phyloP scores from a whole-genome alignment of 169 alveolate genomes.

The Eimeria sp. region DNA sequence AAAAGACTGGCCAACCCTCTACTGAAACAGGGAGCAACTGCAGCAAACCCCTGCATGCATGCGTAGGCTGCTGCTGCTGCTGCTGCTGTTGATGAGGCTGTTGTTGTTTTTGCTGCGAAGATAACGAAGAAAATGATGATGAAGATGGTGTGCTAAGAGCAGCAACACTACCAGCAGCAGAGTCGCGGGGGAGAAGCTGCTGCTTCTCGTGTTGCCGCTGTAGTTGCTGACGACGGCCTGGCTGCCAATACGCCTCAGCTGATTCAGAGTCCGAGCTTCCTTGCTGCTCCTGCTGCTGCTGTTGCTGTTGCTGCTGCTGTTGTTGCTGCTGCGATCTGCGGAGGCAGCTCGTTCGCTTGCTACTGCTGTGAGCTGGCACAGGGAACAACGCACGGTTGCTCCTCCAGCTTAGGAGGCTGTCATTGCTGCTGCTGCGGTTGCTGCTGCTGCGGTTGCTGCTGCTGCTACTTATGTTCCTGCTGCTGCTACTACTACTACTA shows the following conservation, averaged over 20 bases:
- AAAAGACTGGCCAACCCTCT: slow-evolving; percentile 20
- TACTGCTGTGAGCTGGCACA: not conserved
- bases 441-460: slow-evolving; percentile 55
- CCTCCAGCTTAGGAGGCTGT: not conserved
- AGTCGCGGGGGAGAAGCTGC: not conserved
- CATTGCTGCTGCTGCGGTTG: slow-evolving; percentile 29
- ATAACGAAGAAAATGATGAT: not conserved
- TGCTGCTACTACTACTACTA: slow-evolving; percentile 5
- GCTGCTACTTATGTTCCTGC: slow-evolving; percentile 30
- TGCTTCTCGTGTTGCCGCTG: slow-evolving; percentile 33
- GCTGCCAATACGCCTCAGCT: not conserved
- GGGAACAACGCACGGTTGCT: not conserved
- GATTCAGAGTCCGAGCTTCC: not conserved
- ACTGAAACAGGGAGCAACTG: slow-evolving; percentile 17
- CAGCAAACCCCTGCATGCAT: not conserved
- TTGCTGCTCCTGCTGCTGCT: slow-evolving; percentile 14
- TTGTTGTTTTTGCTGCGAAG: not conserved
- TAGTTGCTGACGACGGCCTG: slow-evolving; percentile 1
- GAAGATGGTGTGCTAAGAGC: not conserved
- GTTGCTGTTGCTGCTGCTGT: slow-evolving; percentile 20
- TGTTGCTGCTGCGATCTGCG: not conserved
- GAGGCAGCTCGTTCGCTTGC: not conserved
- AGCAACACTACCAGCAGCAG: too few species aligned
- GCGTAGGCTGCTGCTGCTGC: not conserved
- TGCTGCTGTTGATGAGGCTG: not conserved